These are phyloP conservation scores for Tremella mesenterica DNA, from an alignment of 768 basidiomycete genomes.

Conservation along the genomic window DNA sequence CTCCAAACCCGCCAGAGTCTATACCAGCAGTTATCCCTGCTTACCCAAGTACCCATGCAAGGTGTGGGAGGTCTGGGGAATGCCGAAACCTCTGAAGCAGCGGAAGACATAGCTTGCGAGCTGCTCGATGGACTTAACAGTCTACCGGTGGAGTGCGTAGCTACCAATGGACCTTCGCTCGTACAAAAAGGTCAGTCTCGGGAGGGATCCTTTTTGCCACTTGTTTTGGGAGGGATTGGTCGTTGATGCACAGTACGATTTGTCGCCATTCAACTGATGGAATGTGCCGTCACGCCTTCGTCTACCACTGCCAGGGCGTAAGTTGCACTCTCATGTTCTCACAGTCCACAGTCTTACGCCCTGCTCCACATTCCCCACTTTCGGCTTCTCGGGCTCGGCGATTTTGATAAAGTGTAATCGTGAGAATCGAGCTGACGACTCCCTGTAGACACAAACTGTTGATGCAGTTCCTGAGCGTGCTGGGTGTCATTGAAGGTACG, in stretches of 20 bases:
- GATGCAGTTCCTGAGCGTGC: slow-evolving; percentile 32
- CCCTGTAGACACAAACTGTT: slow-evolving; percentile 24
- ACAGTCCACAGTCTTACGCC: background rate
- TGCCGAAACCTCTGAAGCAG: slow-evolving; percentile 10
- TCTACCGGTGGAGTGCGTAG: slow-evolving; percentile 38
- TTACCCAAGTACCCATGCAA: slow-evolving; percentile 25
- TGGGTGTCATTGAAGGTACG: slow-evolving; percentile 38
- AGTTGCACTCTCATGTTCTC: slow-evolving; percentile 2
- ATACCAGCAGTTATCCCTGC: slow-evolving; percentile 23
- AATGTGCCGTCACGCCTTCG: slow-evolving; percentile 15
- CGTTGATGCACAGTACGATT: slow-evolving; percentile 24
- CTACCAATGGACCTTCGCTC: slow-evolving; percentile 40
- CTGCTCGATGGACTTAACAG: slow-evolving; percentile 37
- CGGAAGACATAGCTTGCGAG: slow-evolving; percentile 37
- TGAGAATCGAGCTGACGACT: slow-evolving; percentile 9
- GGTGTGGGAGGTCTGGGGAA: slow-evolving; percentile 11
- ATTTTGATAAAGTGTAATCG: background rate
- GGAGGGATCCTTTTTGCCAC: background rate
- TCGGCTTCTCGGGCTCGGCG: background rate
- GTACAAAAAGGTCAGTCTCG: slow-evolving; percentile 32
- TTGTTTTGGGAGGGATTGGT: no score
- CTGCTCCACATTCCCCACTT: background rate
- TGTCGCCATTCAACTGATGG: slow-evolving; percentile 37
- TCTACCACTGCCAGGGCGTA: slow-evolving; percentile 24
- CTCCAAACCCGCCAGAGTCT: slow-evolving; percentile 34